A percentile compares a stretch with the other conserved stretches of the same genome.
These are phyloP conservation scores for Candida anglica DNA, from an alignment of 805 yeast genomes.

Conservation along the genomic window DNA sequence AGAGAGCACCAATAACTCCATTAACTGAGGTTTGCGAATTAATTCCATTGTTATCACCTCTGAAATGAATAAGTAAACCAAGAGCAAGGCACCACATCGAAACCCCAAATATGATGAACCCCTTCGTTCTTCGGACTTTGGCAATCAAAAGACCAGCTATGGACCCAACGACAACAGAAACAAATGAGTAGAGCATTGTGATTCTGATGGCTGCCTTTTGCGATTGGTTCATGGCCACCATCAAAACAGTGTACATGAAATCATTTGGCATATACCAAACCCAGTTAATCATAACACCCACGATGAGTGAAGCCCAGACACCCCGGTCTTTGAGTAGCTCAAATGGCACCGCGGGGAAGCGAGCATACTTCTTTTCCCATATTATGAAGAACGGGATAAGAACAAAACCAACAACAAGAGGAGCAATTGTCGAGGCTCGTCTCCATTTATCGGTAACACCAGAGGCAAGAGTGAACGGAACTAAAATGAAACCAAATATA, in stretches of 20 bases:
- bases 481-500: slow-evolving; percentile 27
- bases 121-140: slow-evolving; percentile 12
- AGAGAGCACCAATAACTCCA: slow-evolving; percentile 15
- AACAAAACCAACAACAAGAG: slow-evolving; percentile 14
- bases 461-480: too few species aligned
- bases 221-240: slow-evolving; percentile 26
- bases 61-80: slow-evolving; percentile 18
- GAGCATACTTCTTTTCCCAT: too few species aligned
- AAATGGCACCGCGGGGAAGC: slow-evolving; percentile 12
- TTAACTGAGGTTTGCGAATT: slow-evolving; percentile 4
- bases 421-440: slow-evolving; percentile 12
- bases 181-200: slow-evolving; percentile 48
- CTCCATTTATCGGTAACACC: slow-evolving; percentile 12
- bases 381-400: too few species aligned
- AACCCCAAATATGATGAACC: slow-evolving; percentile 20
- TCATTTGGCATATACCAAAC: too few species aligned
- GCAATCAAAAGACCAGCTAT: slow-evolving; percentile 13
- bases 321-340: slow-evolving; percentile 13
- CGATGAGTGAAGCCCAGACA: slow-evolving; percentile 12
- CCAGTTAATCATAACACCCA: slow-evolving; percentile 11
- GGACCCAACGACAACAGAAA: slow-evolving; percentile 30
- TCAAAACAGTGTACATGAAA: too few species aligned
- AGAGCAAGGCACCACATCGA: slow-evolving; percentile 21
- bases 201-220: slow-evolving; percentile 13
- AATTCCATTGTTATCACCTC: slow-evolving; percentile 6